Base-by-base conservation (phyloP, 2,329 filamentous ascomycete genomes). In the Massarina eburnea region DNA sequence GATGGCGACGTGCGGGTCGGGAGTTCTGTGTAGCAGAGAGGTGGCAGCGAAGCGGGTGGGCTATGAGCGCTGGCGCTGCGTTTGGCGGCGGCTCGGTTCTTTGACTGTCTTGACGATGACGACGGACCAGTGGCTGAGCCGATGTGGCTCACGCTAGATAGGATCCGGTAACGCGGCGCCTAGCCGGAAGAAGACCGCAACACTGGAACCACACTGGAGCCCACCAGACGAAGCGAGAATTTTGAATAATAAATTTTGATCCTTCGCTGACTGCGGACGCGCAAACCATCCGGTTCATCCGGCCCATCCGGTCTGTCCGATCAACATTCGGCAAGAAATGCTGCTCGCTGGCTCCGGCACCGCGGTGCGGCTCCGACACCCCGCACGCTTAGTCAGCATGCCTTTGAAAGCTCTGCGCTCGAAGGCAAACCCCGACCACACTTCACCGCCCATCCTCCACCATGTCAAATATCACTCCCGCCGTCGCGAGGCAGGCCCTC, bases 401-500 rank as follows among this genome's bases (percentile, higher is more conserved):
- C 34, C 4, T 21, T 7, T 3, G 34, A 36, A 36, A 36, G 34
- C 34, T 36, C n/a, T 35, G n/a, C 15, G 19, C 3, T 8, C 19
- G 18, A 17, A 19, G 32, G 32, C 18, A 10, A 4, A n/a, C 24
- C 17, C 12, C 39, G 17, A 32, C 27, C 39, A 33, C 18, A 17
- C 44, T 29, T 46, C 51, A 41, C 36, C 39, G 39, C 43, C 44
- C 41, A 39, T 37, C 47, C 56, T 42, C 29, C 57, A 51, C 50
- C 61, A 79, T 79, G 76, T 70, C 75, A 21, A 63, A 69, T 49
- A 61, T 75, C 40, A 80, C 85, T 72, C 84, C 87, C 49, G 79
- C 80, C 64, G 81, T 84, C 61, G 76, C 89, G 73, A 85, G 88
- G 76, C 88, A 91, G 79, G 87, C 86, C 59, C 83, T 88, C 46